Evolutionary conservation across 2,329 filamentous ascomycete species (phyloP).

Genomic region (Beauveria caledonica): DNA sequence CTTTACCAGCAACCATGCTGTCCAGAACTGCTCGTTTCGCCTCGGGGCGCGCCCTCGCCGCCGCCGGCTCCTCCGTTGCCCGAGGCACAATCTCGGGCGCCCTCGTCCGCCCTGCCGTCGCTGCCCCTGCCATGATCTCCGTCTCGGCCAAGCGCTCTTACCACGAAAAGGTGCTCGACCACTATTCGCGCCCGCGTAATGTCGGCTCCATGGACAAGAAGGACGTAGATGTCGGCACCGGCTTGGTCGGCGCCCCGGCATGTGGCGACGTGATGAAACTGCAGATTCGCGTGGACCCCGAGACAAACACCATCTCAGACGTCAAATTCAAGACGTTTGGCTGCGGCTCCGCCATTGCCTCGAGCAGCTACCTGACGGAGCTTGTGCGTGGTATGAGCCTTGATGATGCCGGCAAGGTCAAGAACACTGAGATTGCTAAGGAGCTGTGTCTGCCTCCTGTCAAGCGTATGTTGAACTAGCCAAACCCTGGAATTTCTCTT

Average conservation of each 20-base stretch:
- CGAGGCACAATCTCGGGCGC: slow-evolving; percentile 19
- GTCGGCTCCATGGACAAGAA: slow-evolving; percentile 58
- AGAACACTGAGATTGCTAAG: slow-evolving; percentile 97
- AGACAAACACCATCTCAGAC: slow-evolving; percentile 81
- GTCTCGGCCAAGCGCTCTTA: slow-evolving; percentile 37
- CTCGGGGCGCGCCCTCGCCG: slow-evolving; percentile 35
- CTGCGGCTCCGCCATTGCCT: slow-evolving; percentile 89
- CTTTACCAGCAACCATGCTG: slow-evolving; percentile 30
- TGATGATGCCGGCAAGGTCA: slow-evolving; percentile 84
- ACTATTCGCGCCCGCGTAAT: slow-evolving; percentile 46
- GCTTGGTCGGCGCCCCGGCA: slow-evolving; percentile 80
- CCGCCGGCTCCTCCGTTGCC: slow-evolving; percentile 27
- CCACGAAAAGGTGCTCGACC: slow-evolving; percentile 45
- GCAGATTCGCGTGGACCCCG: slow-evolving; percentile 75
- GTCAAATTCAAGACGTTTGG: slow-evolving; percentile 99
- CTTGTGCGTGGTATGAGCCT: slow-evolving; percentile 90
- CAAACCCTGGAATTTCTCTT: neutral
- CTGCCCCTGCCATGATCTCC: slow-evolving; percentile 31
- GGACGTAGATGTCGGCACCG: slow-evolving; percentile 77
- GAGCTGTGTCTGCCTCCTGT: slow-evolving; percentile 85
- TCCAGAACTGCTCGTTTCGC: slow-evolving; percentile 37
- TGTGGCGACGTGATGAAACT: slow-evolving; percentile 87
- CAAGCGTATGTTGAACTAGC: slow-evolving; percentile 54
- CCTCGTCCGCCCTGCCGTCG: slow-evolving; percentile 30
- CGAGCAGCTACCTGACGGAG: slow-evolving; percentile 92